Percentiles rank a stretch among this genome's conserved stretches.
These are phyloP conservation scores for Kwoniella sp. DNA, from an alignment of 768 basidiomycete genomes.

Conservation along the genomic window DNA sequence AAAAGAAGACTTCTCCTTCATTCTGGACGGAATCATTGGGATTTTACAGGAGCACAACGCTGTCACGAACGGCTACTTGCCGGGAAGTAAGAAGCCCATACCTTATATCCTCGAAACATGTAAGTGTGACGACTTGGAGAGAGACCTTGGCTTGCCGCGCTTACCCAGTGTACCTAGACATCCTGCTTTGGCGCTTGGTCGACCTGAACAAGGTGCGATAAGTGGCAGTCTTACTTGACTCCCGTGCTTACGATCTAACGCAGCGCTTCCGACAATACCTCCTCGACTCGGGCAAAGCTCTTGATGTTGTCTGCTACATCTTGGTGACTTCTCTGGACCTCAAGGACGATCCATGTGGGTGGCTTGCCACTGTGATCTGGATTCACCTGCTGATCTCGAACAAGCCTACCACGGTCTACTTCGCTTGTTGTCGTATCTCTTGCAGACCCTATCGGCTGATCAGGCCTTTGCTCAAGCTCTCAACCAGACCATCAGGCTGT, in stretches of 20 bases:
- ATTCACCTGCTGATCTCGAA: not conserved
- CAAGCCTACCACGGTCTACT: conserved; percentile 87
- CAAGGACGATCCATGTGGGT: conserved; percentile 86
- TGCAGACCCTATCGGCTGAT: conserved; percentile 87
- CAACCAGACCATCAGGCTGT: conserved; percentile 57
- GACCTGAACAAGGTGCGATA: conserved; percentile 79
- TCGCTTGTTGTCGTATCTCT: conserved; percentile 80
- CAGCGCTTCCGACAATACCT: conserved; percentile 86
- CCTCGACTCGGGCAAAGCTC: conserved; percentile 71
- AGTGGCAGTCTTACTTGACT: not conserved
- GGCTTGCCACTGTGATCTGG: not conserved
- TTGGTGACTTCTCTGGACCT: conserved; percentile 78
- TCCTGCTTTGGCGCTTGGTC: conserved; percentile 76
- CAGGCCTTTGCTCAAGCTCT: conserved; percentile 69
- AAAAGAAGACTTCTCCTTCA: conserved; percentile 78
- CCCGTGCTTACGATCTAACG: not conserved
- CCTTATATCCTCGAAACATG: conserved; percentile 78
- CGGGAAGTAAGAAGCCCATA: conserved; percentile 76
- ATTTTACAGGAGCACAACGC: conserved; percentile 62
- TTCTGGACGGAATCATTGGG: conserved; percentile 65
- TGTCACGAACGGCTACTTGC: conserved; percentile 67
- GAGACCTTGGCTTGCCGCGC: conserved; percentile 8
- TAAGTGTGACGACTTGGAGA: conserved; percentile 50
- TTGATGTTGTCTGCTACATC: conserved; percentile 72
- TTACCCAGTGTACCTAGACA: too few species aligned